These are phyloP conservation scores for Coccinonectria pachysandricola DNA, from an alignment of 2,329 filamentous ascomycete species.

Conservation along the genomic window DNA sequence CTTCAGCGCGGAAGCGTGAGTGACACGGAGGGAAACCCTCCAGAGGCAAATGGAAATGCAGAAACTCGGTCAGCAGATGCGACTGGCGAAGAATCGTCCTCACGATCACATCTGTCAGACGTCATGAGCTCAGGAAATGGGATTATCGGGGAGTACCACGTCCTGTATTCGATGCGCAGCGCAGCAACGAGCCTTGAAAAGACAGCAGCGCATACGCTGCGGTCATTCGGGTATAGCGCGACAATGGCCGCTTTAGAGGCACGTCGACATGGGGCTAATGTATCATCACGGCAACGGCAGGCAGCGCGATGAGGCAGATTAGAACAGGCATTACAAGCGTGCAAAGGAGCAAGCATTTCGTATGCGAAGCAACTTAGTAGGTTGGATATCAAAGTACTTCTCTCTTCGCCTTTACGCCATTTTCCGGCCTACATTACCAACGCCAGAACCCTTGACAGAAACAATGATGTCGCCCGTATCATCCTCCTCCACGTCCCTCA, in stretches of 20 bases:
- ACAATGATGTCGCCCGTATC: constrained; percentile 68
- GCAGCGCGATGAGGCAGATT: constrained; percentile 11
- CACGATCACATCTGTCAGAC: constrained; percentile 33
- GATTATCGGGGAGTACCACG: constrained; percentile 42
- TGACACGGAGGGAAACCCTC: constrained; percentile 12
- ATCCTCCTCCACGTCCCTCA: constrained; percentile 60
- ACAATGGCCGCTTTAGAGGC: constrained; percentile 43
- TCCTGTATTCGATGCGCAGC: constrained; percentile 37
- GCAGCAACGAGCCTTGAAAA: constrained; percentile 36
- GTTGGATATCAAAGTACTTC: constrained; percentile 2
- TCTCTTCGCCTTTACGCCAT: constrained; percentile 42
- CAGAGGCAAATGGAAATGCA: constrained; percentile 19
- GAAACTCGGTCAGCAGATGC: constrained; percentile 18
- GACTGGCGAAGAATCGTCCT: constrained; percentile 18
- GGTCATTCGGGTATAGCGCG: constrained; percentile 44
- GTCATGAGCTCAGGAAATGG: constrained; percentile 45
- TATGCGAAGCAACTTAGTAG: too few species aligned
- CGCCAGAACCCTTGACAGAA: constrained; percentile 83
- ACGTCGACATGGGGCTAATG: constrained; percentile 23
- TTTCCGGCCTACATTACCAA: constrained; percentile 92
- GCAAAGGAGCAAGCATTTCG: too few species aligned
- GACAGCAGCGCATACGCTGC: constrained; percentile 40
- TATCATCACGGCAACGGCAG: constrained; percentile 11
- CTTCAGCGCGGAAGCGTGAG: constrained; percentile 9
- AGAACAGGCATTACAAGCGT: constrained; percentile 2